A percentile compares a stretch with the other conserved stretches of the same genome.
These are phyloP conservation scores for Fomitopsis palustris DNA, from an alignment of 1,284 basidiomycete species.

Conservation along the genomic window DNA sequence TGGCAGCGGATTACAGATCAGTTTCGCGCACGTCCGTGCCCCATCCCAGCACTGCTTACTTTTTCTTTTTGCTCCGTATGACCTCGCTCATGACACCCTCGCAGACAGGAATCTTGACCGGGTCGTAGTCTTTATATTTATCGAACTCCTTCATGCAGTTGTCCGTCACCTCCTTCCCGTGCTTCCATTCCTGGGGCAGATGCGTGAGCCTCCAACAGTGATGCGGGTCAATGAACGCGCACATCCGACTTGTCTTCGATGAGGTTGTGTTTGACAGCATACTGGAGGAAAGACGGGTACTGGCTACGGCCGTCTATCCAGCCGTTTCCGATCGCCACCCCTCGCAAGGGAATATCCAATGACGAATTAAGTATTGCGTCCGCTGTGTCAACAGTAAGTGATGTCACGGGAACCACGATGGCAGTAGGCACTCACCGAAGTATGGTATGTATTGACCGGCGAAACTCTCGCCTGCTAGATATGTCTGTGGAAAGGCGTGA, in stretches of 20 bases:
- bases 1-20: conserved; percentile 26
- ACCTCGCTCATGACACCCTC: conserved; percentile 64
- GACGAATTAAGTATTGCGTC: conserved; percentile 73
- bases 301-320: conserved; percentile 93
- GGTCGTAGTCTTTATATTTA: conserved; percentile 45
- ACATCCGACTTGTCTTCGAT: conserved; percentile 74
- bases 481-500: conserved; percentile 57
- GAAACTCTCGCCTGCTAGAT: conserved; percentile 90
- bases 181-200: conserved; percentile 51
- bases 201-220: not conserved
- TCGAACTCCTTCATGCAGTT: conserved; percentile 59
- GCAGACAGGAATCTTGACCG: conserved; percentile 66
- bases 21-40: not conserved
- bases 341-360: conserved; percentile 61
- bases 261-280: conserved; percentile 77
- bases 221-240: conserved; percentile 18
- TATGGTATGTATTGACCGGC: conserved; percentile 99
- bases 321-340: conserved; percentile 93
- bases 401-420: not conserved
- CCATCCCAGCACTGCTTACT: conserved; percentile 42
- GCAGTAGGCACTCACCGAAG: conserved; percentile 55
- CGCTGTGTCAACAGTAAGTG: conserved; percentile 41
- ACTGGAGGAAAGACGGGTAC: conserved; percentile 90
- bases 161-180: conserved; percentile 61
- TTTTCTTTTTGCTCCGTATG: conserved; percentile 56